Percentiles rank a stretch among this genome's conserved stretches.
Conservation (phyloP, 2,329 filamentous ascomycete species). For the Ploettnerulaceae sp. region DNA sequence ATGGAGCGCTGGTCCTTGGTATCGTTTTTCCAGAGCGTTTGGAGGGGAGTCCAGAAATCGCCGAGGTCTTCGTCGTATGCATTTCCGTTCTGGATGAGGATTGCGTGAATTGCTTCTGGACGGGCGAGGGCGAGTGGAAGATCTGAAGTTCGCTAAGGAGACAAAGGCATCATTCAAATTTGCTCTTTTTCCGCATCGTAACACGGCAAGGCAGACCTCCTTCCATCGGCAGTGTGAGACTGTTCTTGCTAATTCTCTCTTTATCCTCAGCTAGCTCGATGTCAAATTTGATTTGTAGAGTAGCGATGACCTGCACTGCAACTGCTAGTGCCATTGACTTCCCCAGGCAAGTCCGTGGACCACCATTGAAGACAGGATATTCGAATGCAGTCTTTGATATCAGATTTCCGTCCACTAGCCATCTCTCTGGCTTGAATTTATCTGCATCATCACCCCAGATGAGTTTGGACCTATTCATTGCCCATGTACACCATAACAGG, state of each 20-base stretch:
- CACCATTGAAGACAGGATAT: constrained; percentile 62
- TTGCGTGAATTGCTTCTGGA: constrained; percentile 44
- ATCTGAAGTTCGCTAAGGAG: constrained; percentile 54
- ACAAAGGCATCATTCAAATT: no score
- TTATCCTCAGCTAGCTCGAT: constrained; percentile 40
- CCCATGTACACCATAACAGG: constrained; percentile 60
- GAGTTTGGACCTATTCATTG: constrained; percentile 52
- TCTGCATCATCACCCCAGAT: constrained; percentile 56
- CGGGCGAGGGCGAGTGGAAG: constrained; percentile 48
- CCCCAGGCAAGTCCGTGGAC: constrained; percentile 55
- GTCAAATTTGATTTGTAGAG: constrained; percentile 46
- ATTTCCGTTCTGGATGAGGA: constrained; percentile 58
- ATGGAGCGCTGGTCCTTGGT: constrained; percentile 12
- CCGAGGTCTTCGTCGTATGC: constrained; percentile 53
- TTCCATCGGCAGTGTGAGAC: constrained; percentile 60
- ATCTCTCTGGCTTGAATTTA: constrained; percentile 52
- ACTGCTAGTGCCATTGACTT: constrained; percentile 61
- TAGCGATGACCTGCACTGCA: constrained; percentile 51
- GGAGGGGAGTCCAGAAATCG: constrained; percentile 27
- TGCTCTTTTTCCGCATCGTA: no score
- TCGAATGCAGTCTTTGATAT: constrained; percentile 47
- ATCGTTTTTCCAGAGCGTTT: constrained; percentile 19
- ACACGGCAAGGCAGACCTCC: constrained; percentile 49
- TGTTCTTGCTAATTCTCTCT: constrained; percentile 53
- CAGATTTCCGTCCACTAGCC: constrained; percentile 43